Evolutionary conservation across 2,329 filamentous ascomycete species (phyloP).

Genomic region (Pyrenochaeta sp.): DNA sequence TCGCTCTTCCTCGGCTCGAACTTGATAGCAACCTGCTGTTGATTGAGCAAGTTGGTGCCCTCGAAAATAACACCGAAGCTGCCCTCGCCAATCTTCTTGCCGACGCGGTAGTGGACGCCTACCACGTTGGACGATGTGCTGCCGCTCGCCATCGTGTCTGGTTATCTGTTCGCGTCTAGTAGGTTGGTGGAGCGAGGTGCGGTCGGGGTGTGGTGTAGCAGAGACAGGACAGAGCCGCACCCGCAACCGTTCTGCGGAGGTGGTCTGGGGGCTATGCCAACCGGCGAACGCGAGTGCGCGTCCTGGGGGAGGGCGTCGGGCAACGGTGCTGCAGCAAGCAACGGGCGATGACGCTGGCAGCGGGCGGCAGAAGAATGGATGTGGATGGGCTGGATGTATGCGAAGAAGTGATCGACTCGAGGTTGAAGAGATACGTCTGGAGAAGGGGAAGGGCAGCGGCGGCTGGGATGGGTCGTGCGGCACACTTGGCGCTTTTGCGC

Average conservation of each 20-base stretch:
- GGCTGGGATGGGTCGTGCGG: constrained; percentile 20
- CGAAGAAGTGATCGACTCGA: constrained; percentile 35
- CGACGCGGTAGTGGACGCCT: constrained; percentile 97
- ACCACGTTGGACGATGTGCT: constrained; percentile 96
- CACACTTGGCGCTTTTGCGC: constrained; percentile 9
- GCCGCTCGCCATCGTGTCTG: constrained; percentile 76
- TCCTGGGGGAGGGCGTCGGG: constrained; percentile 17
- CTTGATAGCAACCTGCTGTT: constrained; percentile 99
- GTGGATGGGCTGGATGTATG: constrained; percentile 19
- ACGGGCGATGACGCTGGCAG: constrained; percentile 20
- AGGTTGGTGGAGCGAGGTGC: constrained; percentile 8
- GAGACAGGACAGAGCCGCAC: constrained; percentile 31
- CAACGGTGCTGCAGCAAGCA: constrained; percentile 29
- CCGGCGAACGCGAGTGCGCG: constrained; percentile 24
- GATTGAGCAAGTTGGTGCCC: constrained; percentile 97
- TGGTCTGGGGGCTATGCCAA: constrained; percentile 36
- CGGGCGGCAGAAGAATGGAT: constrained; percentile 31
- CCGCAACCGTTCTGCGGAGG: constrained; percentile 35
- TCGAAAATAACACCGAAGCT: constrained; percentile 99
- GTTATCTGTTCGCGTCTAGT: background rate
- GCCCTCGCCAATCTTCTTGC: constrained; percentile 99
- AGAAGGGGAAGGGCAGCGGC: constrained; percentile 31
- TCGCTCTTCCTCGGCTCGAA: constrained; percentile 99
- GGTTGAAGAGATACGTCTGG: constrained; percentile 30
- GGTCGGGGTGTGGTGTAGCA: constrained; percentile 19